phyloP scores from a whole-genome alignment of 1,139 yeast species.

The Candida glucosophila region DNA sequence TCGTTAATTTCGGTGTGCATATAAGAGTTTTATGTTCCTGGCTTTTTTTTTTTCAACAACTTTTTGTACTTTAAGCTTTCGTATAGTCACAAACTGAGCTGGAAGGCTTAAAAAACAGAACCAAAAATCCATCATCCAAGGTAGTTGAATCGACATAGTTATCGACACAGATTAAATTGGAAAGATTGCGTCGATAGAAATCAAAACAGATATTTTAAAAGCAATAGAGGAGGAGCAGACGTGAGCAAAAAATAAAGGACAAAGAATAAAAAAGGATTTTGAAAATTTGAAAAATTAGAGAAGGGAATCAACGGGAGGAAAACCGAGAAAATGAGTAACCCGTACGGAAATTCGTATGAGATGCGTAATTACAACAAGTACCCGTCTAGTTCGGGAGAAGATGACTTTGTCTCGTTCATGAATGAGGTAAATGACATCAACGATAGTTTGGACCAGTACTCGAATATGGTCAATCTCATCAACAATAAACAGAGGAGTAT shows the following conservation, averaged over 20 bases:
- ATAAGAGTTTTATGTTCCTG: too few species aligned
- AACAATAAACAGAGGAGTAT: conserved; percentile 77
- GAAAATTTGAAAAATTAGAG: background rate
- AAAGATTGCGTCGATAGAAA: too few species aligned
- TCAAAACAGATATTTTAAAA: too few species aligned
- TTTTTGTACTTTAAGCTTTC: too few species aligned
- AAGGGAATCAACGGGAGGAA: background rate
- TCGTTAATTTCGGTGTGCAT: background rate
- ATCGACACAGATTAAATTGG: too few species aligned
- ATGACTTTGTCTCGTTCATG: conserved; percentile 73
- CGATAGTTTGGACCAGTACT: conserved; percentile 72
- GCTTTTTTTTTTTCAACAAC: too few species aligned
- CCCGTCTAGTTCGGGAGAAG: conserved; percentile 19
- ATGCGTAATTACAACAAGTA: conserved; percentile 25
- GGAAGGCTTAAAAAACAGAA: too few species aligned
- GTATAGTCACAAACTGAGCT: too few species aligned
- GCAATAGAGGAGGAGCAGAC: background rate
- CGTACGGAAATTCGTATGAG: conserved; percentile 25
- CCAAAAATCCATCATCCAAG: too few species aligned
- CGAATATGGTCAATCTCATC: conserved; percentile 65
- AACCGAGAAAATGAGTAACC: conserved; percentile 20
- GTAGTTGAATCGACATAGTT: too few species aligned
- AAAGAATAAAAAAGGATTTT: conserved; percentile 1
- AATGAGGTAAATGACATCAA: conserved; percentile 76
- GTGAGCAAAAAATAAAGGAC: conserved; percentile 1